Evolutionary conservation across 441 rosid genomes (phyloP).

Genomic region (Omphalea diandra): DNA sequence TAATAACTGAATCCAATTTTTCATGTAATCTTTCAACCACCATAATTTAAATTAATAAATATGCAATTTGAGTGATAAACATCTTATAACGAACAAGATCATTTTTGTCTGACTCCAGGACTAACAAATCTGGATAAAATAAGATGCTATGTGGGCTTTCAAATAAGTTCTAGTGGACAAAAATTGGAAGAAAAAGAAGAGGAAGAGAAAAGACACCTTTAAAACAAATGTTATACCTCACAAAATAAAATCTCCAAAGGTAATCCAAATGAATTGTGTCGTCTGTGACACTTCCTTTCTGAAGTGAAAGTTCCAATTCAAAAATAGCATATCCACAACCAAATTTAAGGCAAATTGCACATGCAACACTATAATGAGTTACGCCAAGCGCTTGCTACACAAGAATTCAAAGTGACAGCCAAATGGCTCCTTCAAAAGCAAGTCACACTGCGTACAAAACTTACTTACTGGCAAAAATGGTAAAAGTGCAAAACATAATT

Average conservation of each 20-base stretch:
- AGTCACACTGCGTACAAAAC: too few species aligned
- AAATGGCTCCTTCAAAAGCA: neutral
- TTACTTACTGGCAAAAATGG: neutral
- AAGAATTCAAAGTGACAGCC: neutral
- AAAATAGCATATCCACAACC: neutral
- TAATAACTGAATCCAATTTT: neutral
- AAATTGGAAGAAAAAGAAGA: neutral
- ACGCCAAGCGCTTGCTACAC: neutral
- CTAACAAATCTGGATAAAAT: too few species aligned
- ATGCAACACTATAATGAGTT: neutral
- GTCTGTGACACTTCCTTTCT: neutral
- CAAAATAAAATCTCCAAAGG: neutral
- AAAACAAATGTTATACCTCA: too few species aligned
- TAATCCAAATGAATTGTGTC: neutral
- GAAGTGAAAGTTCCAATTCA: too few species aligned
- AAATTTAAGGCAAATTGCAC: neutral
- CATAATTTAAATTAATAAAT: neutral
- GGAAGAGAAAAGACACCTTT: neutral
- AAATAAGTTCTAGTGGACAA: too few species aligned
- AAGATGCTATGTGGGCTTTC: too few species aligned
- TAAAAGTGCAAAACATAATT: neutral
- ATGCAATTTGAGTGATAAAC: too few species aligned
- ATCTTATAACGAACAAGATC: too few species aligned
- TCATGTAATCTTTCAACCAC: neutral
- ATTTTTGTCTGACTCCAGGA: too few species aligned